Evolutionary conservation across 768 basidiomycete species (phyloP), one percentile per base, ranked within the genome.

Genomic region (Butyriboletus loyo): DNA sequence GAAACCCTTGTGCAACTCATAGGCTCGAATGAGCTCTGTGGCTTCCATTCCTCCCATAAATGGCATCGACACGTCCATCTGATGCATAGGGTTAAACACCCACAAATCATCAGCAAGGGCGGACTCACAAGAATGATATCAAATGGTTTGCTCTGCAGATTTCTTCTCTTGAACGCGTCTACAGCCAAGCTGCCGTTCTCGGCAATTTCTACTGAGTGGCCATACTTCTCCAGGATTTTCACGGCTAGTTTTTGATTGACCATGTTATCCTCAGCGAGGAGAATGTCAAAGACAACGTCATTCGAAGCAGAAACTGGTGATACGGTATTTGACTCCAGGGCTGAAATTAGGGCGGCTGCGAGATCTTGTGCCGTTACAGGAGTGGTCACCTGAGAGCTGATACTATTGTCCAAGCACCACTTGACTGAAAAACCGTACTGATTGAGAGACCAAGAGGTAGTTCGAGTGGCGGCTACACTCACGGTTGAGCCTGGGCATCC

Each of bases 1-100:
- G 28, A 92, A 74, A 8, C 83, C 78, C 57, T 83, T 83, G 56
- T 85, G 79, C 66, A 79, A 73, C 73, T 98, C 96, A 65, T 85
- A 92, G 34, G 83, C 80, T 46, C 96, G 84, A 55, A 98, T 97
- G 52, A 92, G 76, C 58, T 93, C 87, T 0, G 97, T 99, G 1
- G 96, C 92, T 71, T 99, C 95, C 86, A 96, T 92, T 57, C 96
- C 95, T 45, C 95, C 94, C 92, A 98, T 98, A 72, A 95, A 87
- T 7, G 94, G 92, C 92, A 96, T 95, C 11, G 94, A 97, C 14
- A 97, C 88, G 63, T 98, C 95, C 96, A 98, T 98, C 90, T 96
- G 55, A 28, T 14, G 42, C 19, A 38, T 7, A 46, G n/a, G 54
- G 30, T 57, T 55, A 15, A 58, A 17, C 13, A 25, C n/a, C 32